A percentile compares a stretch with the other conserved stretches of the same genome.
phyloP scores from a whole-genome alignment of 345 rosid genomes.

The Abelmoschus esculentus region DNA sequence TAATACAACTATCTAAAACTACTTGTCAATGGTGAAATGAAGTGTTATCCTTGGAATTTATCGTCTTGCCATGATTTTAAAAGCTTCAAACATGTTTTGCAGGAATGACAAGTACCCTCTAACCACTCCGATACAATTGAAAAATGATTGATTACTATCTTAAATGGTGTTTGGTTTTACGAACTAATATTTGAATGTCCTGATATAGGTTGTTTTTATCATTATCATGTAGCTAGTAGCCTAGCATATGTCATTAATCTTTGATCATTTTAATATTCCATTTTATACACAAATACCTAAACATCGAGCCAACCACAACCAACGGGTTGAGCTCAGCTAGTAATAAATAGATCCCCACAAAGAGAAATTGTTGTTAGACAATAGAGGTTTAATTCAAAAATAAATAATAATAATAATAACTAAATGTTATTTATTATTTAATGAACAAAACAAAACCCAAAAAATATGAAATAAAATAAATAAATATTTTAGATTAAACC shows the following conservation, averaged over 20 bases:
- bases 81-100: not conserved
- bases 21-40: not conserved
- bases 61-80: not conserved
- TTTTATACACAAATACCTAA: not conserved
- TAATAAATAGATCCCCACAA: too few species aligned
- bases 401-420: too few species aligned
- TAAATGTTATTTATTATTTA: too few species aligned
- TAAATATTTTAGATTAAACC: too few species aligned
- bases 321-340: too few species aligned
- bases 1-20: not conserved
- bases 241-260: not conserved
- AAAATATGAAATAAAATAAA: too few species aligned
- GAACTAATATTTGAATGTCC: not conserved
- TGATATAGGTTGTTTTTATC: not conserved
- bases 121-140: not conserved
- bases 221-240: not conserved
- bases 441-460: too few species aligned
- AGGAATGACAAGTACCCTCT: not conserved
- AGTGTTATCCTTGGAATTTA: not conserved
- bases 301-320: too few species aligned
- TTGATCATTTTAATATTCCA: not conserved
- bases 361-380: too few species aligned
- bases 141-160: not conserved
- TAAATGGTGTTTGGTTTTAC: not conserved
- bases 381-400: too few species aligned